phyloP scores from a whole-genome alignment of 2,329 filamentous ascomycete genomes.

The Diplodia intermedia region DNA sequence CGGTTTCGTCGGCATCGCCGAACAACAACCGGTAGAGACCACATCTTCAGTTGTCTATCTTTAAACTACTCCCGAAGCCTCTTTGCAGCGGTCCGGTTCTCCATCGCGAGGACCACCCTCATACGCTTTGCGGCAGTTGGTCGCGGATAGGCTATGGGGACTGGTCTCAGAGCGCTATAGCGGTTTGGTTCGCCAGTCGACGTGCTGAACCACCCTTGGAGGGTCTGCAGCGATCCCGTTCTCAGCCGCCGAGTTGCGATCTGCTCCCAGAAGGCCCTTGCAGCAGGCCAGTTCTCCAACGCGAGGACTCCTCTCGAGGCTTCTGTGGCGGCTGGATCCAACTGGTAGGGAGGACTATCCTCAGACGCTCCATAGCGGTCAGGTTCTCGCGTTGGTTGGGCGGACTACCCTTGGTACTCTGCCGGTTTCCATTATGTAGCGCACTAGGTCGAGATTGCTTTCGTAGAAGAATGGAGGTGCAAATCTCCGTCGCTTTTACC shows the following conservation, averaged over 20 bases:
- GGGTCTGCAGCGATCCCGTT: background rate
- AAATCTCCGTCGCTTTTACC: background rate
- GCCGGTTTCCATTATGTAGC: constrained; percentile 1
- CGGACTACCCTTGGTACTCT: background rate
- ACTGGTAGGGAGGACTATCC: background rate
- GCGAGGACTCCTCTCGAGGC: constrained; percentile 15
- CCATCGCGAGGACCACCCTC: constrained; percentile 16
- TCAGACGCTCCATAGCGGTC: background rate
- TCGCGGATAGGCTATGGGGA: background rate
- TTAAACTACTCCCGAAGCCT: constrained; percentile 6
- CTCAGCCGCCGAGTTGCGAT: background rate
- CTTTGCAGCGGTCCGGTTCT: constrained; percentile 28
- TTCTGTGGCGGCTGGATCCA: background rate
- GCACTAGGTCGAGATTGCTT: background rate
- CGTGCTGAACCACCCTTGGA: background rate
- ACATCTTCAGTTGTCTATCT: background rate
- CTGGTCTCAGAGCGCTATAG: background rate
- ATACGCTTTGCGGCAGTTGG: constrained; percentile 13
- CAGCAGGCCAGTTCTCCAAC: constrained; percentile 18
- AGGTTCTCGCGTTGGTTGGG: background rate
- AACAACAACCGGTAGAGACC: background rate
- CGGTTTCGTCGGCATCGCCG: background rate
- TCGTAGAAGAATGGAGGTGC: background rate
- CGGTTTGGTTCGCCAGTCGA: background rate
- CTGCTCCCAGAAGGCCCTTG: background rate